Evolutionary conservation across 1,284 basidiomycete species (phyloP).

Genomic region (Xerocomus amazonicus): DNA sequence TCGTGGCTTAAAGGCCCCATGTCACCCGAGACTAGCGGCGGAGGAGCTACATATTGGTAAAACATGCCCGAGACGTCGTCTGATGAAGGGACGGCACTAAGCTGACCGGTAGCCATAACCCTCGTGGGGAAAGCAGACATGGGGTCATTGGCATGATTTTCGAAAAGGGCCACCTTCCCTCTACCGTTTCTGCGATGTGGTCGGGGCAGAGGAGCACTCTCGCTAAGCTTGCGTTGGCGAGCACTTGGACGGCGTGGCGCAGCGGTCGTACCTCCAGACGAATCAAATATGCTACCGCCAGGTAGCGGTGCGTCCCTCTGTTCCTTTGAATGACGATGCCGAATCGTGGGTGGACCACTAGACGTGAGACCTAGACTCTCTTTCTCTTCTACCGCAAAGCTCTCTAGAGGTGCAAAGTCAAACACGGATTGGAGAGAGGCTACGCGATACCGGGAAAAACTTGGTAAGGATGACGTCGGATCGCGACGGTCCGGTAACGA

Average conservation of each 20-base stretch:
- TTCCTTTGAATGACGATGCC: slow-evolving; percentile 23
- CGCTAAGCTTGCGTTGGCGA: slow-evolving; percentile 80
- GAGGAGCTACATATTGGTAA: slow-evolving; percentile 11
- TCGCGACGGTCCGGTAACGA: slow-evolving; percentile 26
- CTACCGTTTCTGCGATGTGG: slow-evolving; percentile 64
- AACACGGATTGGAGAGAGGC: slow-evolving; percentile 54
- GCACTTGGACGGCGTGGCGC: slow-evolving; percentile 36
- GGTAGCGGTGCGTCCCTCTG: slow-evolving; percentile 7
- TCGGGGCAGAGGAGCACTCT: slow-evolving; percentile 67
- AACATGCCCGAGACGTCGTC: slow-evolving; percentile 26
- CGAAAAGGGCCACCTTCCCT: slow-evolving; percentile 91
- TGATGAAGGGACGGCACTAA: slow-evolving; percentile 30
- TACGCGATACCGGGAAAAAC: slow-evolving; percentile 61
- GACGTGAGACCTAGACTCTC: slow-evolving; percentile 48
- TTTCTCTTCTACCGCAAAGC: slow-evolving; percentile 75
- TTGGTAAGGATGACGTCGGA: slow-evolving; percentile 38
- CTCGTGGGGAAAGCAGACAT: slow-evolving; percentile 44
- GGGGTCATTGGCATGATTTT: slow-evolving; percentile 54
- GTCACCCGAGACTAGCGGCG: slow-evolving; percentile 23
- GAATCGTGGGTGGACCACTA: slow-evolving; percentile 21
- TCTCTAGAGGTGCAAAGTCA: slow-evolving; percentile 79
- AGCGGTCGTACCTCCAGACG: slow-evolving; percentile 18
- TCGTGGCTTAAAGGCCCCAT: slow-evolving; percentile 66
- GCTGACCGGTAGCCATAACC: slow-evolving; percentile 32
- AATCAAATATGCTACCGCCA: slow-evolving; percentile 21